Base-by-base conservation (phyloP, 2,329 filamentous ascomycete genomes). In the Diaporthe ampelina region DNA sequence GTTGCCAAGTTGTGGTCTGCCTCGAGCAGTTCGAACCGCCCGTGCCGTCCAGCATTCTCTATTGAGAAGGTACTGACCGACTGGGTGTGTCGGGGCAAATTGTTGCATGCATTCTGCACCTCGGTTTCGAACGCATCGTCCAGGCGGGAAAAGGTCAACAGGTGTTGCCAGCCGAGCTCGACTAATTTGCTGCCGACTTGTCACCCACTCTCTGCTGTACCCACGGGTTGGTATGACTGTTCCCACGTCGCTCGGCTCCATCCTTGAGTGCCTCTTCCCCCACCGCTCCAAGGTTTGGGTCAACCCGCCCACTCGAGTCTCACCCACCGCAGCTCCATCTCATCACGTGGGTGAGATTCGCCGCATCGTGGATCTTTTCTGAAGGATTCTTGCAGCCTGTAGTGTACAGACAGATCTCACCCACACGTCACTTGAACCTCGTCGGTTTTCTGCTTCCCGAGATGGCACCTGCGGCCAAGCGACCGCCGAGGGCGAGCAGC, bases 331-430 rank as follows among this genome's bases (percentile, higher is more conserved):
- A 74, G 68, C 58, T 57, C 24, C 29, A 13, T 32, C 10, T 37
- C 57, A 54, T 74, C 73, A 74, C 73, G 73, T 74, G 70, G 54
- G 58, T 52, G 50, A 72, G 68, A 63, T 58, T 48, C 15, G 17
- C 40, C 19, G 50, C 59, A 43, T 40, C 26, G 19, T 43, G 52
- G 29, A 58, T 63, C 37, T 17, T 45, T 26, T 19, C n/a, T 43
- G 58, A 70, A 54, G 50, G 45, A 37, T 69, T 67, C 37, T 35
- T n/a, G 67, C 67, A 54, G 40, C 58, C 9, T 37, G 7, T 57
- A 26, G 40, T 67, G 59, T 48, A 26, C 52, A 57, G 59, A 32
- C 26, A 9, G 8, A 17, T 67, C 32, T 67, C 32, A 48, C 43
- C 59, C 59, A 45, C 32, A 32, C n/a, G 48, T 37, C n/a, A 13